A percentile compares a stretch with the other conserved stretches of the same genome.
Evolutionary conservation across 228 moss, liverwort and hornwort species (phyloP).

Genomic region (Sphagnum fallax): DNA sequence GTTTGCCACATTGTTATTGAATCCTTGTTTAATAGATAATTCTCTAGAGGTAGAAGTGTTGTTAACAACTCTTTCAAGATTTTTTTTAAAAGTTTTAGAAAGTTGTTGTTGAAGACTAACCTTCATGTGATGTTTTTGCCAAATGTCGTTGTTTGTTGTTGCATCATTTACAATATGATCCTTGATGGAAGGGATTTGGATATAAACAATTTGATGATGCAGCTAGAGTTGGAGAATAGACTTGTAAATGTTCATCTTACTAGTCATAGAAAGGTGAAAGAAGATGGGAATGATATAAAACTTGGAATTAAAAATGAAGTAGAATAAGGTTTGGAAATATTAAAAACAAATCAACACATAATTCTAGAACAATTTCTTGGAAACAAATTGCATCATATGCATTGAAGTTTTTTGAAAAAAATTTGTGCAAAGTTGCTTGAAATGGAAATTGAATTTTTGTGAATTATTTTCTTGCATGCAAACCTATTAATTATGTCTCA

Average conservation of each 20-base stretch:
- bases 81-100: neutral
- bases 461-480: too few species aligned
- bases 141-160: neutral
- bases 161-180: neutral
- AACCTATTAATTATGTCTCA: too few species aligned
- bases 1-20: too few species aligned
- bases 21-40: too few species aligned
- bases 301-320: neutral
- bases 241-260: neutral
- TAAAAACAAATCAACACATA: neutral
- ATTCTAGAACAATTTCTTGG: neutral
- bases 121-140: neutral
- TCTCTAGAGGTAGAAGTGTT: too few species aligned
- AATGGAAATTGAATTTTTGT: neutral
- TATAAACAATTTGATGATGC: neutral
- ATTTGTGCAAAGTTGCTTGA: neutral
- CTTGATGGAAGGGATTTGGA: neutral
- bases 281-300: neutral
- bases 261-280: too few species aligned
- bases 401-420: neutral
- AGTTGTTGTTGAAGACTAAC: neutral
- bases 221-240: neutral
- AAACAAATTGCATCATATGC: neutral
- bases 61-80: too few species aligned
- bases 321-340: neutral